Base-by-base conservation (phyloP, 352 stramenopile genomes). In the Globisporangium cylindrosporum region DNA sequence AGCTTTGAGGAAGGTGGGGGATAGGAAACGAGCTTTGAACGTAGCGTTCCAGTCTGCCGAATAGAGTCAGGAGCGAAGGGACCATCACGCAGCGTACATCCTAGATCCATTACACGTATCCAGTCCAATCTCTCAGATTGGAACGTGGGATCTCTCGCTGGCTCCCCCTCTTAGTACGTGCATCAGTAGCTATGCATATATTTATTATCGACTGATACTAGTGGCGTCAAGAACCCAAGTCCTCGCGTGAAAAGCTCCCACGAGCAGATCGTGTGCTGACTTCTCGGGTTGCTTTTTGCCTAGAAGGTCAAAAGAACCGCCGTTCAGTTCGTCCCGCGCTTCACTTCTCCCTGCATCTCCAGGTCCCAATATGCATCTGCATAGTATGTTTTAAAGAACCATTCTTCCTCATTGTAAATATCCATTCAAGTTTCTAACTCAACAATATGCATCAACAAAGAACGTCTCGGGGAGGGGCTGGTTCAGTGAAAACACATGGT, bases 401-500 rank as follows among this genome's bases (percentile, higher is more conserved):
- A 36, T 1, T 38, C 36, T 14, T 10, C 4, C 9, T 29, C 14
- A 56, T 20, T 56, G 7, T 29, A 3, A 9, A 56, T 32, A 56
- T n/a, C 10, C 20, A n/a, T 18, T 49, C 41, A 49, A 49, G 41
- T 49, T 49, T 49, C 41, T 49, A 49, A 49, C 10, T 32, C 9
- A 0, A 4, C 55, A 61, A 61, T 61, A 61, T 61, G 18, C 7
- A 29, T 3, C 0, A 29, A 48, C 8, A 48, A n/a, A 61, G 29
- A 48, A 7, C 27, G 6, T 41, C 3, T 12, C 18, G 29, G 9
- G 29, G 18, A 48, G 32, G n/a, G 10, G 10, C 20, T 7, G 7
- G 32, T 61, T 61, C 56, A 61, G 56, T 20, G 20, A 61, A 48
- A 61, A n/a, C 56, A 61, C 29, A 22, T 36, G 56, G 29, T 29